These are phyloP conservation scores for Citrullus mucosospermus DNA, from an alignment of 306 rosid species.

Conservation along the genomic window DNA sequence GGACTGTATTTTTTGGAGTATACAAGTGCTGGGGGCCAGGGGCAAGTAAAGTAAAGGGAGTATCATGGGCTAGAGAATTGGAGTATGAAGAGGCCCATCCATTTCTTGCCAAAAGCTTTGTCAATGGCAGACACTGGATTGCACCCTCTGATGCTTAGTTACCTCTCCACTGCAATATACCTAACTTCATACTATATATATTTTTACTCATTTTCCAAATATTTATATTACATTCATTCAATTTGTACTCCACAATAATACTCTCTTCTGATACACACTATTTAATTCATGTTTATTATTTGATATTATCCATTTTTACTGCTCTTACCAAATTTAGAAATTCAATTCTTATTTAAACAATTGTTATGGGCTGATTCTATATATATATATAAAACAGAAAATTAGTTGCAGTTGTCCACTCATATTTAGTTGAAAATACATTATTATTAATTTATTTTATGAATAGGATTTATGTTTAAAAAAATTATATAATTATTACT, in stretches of 20 bases:
- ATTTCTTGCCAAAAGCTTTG: conserved; percentile 66
- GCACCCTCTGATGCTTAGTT: conserved; percentile 56
- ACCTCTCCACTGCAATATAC: not conserved
- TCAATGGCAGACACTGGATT: conserved; percentile 91
- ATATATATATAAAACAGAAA: too few species aligned
- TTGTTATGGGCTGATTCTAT: too few species aligned
- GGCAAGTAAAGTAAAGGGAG: conserved; percentile 36
- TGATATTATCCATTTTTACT: not conserved
- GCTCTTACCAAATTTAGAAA: not conserved
- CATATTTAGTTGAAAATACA: too few species aligned
- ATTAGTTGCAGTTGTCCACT: too few species aligned
- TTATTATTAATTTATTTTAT: too few species aligned
- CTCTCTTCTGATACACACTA: not conserved
- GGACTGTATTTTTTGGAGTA: conserved; percentile 70
- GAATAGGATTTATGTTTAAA: too few species aligned
- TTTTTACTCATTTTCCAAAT: not conserved
- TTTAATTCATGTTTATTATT: not conserved
- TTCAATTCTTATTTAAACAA: too few species aligned
- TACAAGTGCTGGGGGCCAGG: conserved; percentile 90
- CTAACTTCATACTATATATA: too few species aligned
- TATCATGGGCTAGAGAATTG: conserved; percentile 54
- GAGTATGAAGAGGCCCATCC: conserved; percentile 60
- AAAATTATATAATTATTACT: too few species aligned
- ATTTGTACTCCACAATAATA: not conserved
- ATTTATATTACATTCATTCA: not conserved